phyloP scores from a whole-genome alignment of 257 asterid species.

The Coffea eugenioides region DNA sequence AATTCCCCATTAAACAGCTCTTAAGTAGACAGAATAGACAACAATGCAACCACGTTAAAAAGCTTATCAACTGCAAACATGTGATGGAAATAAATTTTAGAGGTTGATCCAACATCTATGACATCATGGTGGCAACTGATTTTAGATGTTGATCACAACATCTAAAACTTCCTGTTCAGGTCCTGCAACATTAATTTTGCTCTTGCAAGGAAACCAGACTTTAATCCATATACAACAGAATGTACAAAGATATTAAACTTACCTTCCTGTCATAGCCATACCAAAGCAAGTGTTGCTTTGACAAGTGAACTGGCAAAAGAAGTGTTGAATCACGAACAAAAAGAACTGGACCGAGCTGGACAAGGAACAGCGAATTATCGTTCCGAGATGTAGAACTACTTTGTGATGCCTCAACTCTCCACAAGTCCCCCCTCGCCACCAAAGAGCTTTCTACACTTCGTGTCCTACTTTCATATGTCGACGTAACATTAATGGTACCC shows the following conservation, averaged over 20 bases:
- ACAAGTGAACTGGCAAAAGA: slow-evolving; percentile 89
- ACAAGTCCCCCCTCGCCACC: slow-evolving; percentile 90
- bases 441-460: slow-evolving; percentile 71
- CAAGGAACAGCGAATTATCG: slow-evolving; percentile 72
- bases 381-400: slow-evolving; percentile 80
- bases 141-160: background rate
- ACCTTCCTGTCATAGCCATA: slow-evolving; percentile 99
- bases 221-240: background rate
- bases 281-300: slow-evolving; percentile 96
- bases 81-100: background rate
- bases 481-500: slow-evolving; percentile 79
- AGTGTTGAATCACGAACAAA: slow-evolving; percentile 98
- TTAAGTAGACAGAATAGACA: background rate
- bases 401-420: slow-evolving; percentile 96
- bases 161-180: background rate
- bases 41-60: background rate
- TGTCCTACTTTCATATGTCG: slow-evolving; percentile 79
- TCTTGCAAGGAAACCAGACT: background rate
- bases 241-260: slow-evolving; percentile 18
- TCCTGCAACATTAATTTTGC: background rate
- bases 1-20: background rate
- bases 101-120: background rate
- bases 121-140: background rate
- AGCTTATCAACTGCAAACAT: background rate
- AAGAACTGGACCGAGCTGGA: slow-evolving; percentile 97